Evolutionary conservation across 192 early-diverging fungal genomes (phyloP).

Genomic region (Coemansia sp.): DNA sequence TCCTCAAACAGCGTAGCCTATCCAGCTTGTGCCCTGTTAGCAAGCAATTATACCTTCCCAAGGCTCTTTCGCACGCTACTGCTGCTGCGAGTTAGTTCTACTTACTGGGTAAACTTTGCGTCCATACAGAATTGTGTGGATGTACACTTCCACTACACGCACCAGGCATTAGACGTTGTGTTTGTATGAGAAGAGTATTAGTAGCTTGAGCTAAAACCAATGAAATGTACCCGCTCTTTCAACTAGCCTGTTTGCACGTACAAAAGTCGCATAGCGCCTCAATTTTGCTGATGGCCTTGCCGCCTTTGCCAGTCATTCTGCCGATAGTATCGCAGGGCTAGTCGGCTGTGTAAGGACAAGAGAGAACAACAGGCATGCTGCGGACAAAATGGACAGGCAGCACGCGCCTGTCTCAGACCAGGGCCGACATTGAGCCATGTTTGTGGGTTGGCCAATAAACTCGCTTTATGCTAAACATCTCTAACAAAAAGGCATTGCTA

Average conservation of each 20-base stretch:
- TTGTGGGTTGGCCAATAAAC: not conserved
- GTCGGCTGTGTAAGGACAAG: not conserved
- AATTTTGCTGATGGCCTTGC: slow-evolving; percentile 18
- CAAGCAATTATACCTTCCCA: not conserved
- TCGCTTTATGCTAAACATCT: not conserved
- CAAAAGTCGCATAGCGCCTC: slow-evolving; percentile 47
- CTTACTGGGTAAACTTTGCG: slow-evolving; percentile 46
- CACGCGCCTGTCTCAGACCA: not conserved
- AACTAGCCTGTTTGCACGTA: slow-evolving; percentile 4
- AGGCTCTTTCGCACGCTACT: not conserved
- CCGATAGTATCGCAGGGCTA: not conserved
- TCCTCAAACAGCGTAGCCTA: slow-evolving; percentile 49
- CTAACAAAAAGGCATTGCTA: not conserved
- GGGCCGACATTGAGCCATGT: not conserved
- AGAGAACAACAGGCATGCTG: not conserved
- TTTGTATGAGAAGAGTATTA: not conserved
- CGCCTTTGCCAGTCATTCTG: not conserved
- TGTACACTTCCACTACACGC: slow-evolving; percentile 45
- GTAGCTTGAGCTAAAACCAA: no score
- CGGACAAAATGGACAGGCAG: not conserved
- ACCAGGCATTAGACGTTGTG: no score
- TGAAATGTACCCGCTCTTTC: not conserved
- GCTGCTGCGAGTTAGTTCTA: not conserved
- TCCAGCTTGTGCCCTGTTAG: not conserved
- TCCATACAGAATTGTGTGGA: slow-evolving; percentile 22